Evolutionary conservation across 495 filamentous ascomycete species (phyloP).

Genomic region (Trichodelitschia bisporula): DNA sequence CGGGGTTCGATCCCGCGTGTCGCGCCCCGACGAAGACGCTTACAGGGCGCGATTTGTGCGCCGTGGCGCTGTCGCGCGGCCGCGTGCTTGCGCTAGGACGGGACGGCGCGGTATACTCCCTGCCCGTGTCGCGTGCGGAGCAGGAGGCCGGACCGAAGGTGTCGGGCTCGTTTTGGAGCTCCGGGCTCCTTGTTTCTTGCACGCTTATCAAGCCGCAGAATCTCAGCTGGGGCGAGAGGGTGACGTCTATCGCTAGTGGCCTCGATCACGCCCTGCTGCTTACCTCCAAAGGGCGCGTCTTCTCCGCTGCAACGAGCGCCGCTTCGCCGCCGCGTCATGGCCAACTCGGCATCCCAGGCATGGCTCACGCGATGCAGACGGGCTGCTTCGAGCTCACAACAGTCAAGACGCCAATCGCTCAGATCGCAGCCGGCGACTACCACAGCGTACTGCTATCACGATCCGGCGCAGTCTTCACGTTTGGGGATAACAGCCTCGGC

Average conservation of each 20-base stretch:
- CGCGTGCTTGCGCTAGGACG: constrained; percentile 59
- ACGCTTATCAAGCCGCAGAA: constrained; percentile 39
- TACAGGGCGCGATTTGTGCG: constrained; percentile 52
- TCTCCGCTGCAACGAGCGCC: constrained; percentile 56
- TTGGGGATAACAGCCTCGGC: constrained; percentile 73
- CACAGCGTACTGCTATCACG: constrained; percentile 59
- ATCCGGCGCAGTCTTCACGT: constrained; percentile 56
- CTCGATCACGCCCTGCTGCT: constrained; percentile 66
- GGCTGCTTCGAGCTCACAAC: constrained; percentile 48
- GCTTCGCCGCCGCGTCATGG: constrained; percentile 56
- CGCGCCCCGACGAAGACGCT: constrained; percentile 43
- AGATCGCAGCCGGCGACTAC: constrained; percentile 65
- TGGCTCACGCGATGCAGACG: too few species aligned
- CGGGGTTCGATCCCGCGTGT: constrained; percentile 34
- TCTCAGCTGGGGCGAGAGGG: constrained; percentile 46
- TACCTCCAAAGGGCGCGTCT: constrained; percentile 67
- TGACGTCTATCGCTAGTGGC: constrained; percentile 49
- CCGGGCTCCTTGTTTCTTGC: constrained; percentile 36
- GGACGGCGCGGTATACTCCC: constrained; percentile 60
- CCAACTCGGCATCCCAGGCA: constrained; percentile 63
- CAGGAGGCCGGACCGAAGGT: constrained; percentile 37
- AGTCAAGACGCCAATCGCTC: constrained; percentile 33
- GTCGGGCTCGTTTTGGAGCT: constrained; percentile 39
- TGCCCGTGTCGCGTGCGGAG: constrained; percentile 51
- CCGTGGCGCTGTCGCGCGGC: constrained; percentile 50